Evolutionary conservation across 2,329 filamentous ascomycete species (phyloP), one percentile per base, ranked within the genome.

Genomic region (Akanthomyces lecanii): DNA sequence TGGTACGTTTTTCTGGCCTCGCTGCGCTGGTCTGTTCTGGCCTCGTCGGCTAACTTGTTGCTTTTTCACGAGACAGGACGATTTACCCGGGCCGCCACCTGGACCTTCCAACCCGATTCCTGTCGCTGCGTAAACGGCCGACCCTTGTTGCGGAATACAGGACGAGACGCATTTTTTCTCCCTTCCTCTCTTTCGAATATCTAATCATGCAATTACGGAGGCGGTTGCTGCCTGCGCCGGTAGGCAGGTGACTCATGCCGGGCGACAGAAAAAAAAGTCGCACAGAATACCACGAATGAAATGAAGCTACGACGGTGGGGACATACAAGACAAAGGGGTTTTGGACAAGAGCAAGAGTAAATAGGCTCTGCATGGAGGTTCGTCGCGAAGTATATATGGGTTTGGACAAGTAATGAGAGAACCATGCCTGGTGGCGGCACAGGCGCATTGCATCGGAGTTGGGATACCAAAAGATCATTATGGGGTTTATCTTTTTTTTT

Each of bases 1-100:
- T 85, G 72, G 92, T 95, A 76, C 70, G 88, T 33, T 21, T 33
- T 33, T 51, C 21, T 38, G 36, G 18, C n/a, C 30, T 50, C 30
- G 28, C 64, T 47, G 12, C 30, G 16, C 16, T 52, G 18, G 4
- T 3, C 7, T 47, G 11, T 21, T 21, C 8, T 51, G 16, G 28
- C 50, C 8, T 2, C n/a, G 5, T 4, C 4, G 40, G 25, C 6
- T 12, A 3, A 40, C n/a, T 16, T n/a, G 14, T 21, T 52, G 30
- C 30, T 52, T 10, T 23, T 30, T 2, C 30, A 21, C 6, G 56
- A 57, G n/a, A 28, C 61, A 82, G 80, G 77, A 80, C 61, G 77
- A 80, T 62, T 67, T 82, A 16, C 79, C 79, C 0, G 76, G 79
- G 64, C 68, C n/a, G 68, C 77, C 71, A 60, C 74, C 70, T 28